Evolutionary conservation across 495 filamentous ascomycete species (phyloP), one percentile per base, ranked within the genome.

Genomic region (Aspergillus saccharolyticus): DNA sequence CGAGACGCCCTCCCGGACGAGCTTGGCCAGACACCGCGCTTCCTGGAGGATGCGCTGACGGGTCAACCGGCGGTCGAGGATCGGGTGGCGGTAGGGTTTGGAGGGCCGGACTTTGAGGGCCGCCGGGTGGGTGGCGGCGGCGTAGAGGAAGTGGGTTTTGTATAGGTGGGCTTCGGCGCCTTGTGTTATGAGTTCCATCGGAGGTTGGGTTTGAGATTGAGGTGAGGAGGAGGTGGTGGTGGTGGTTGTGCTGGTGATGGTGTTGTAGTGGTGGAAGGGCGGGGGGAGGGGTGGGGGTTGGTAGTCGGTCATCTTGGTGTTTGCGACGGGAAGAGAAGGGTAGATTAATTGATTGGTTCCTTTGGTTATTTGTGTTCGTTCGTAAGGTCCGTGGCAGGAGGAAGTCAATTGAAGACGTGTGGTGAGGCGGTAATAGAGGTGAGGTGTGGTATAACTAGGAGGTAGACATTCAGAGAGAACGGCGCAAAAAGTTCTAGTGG

Each of bases 141-240:
- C 82, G 15, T 78, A 65, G 63, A 96, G 88, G 75, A 89, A 91
- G 61, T 81, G 84, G 9, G 92, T 93, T 63, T 82, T 83, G 88
- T 92, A 97, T 68, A 98, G 80, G 65, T 91, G 89, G 47, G 89
- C 90, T 83, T 98, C 94, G 70, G 94, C 94, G 75, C 94, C 94
- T 80, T 97, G 94, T 42, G 87, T 83, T 57, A 97, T 80, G 65
- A 94, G 77, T 16, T 75, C 70, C 59, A 79, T 74, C 49, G 82
- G 75, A 17, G 83, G 76, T 28, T 33, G 14, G 4, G 47, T 25
- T 25, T 19, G 46, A 12, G 19, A 21, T 10, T 54, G 20, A 4
- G n/a, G 44, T 53, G 44, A 47, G n/a, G 52, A 15, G 8, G 33
- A 30, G 46, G 19, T 18, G 25, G 50, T 1, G 20, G 22, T 21